phyloP scores from a whole-genome alignment of 73 alveolate genomes.

The Uronychia binucleata region DNA sequence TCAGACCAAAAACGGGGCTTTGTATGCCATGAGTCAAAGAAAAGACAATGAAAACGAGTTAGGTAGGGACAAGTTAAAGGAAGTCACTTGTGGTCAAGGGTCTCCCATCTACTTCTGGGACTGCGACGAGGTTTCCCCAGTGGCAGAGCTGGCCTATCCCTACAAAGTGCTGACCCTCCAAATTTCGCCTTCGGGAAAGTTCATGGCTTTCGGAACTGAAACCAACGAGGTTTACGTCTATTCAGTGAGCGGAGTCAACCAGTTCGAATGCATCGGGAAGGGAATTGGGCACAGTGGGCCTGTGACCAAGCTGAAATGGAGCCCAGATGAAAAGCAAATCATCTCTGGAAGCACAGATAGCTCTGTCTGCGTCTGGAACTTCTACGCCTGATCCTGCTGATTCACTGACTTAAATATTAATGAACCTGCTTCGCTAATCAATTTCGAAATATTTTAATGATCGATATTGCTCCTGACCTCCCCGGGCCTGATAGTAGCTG shows the following conservation, averaged over 20 bases:
- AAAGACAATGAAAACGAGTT: slow-evolving; percentile 83
- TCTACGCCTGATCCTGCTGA: slow-evolving; percentile 62
- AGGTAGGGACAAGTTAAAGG: background rate
- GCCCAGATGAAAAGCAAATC: slow-evolving; percentile 91
- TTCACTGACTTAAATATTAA: background rate
- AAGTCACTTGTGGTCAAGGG: slow-evolving; percentile 88
- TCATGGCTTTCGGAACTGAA: slow-evolving; percentile 85
- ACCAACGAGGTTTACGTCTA: slow-evolving; percentile 80
- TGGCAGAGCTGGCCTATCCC: slow-evolving; percentile 71
- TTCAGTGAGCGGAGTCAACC: slow-evolving; percentile 60
- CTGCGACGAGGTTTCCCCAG: slow-evolving; percentile 83
- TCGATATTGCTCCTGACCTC: background rate
- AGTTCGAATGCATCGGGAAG: slow-evolving; percentile 71
- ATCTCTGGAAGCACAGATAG: slow-evolving; percentile 89
- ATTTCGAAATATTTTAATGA: background rate
- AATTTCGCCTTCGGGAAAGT: slow-evolving; percentile 87
- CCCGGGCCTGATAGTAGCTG: background rate
- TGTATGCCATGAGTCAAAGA: slow-evolving; percentile 87
- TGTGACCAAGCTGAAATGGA: slow-evolving; percentile 89
- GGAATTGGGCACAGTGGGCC: slow-evolving; percentile 94
- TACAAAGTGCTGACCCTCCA: slow-evolving; percentile 76
- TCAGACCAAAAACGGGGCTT: slow-evolving; percentile 81
- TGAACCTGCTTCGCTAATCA: background rate
- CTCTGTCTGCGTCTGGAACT: slow-evolving; percentile 92
- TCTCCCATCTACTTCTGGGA: slow-evolving; percentile 92